phyloP scores from a whole-genome alignment of 352 stramenopile genomes.

The Pythium plurisporium region DNA sequence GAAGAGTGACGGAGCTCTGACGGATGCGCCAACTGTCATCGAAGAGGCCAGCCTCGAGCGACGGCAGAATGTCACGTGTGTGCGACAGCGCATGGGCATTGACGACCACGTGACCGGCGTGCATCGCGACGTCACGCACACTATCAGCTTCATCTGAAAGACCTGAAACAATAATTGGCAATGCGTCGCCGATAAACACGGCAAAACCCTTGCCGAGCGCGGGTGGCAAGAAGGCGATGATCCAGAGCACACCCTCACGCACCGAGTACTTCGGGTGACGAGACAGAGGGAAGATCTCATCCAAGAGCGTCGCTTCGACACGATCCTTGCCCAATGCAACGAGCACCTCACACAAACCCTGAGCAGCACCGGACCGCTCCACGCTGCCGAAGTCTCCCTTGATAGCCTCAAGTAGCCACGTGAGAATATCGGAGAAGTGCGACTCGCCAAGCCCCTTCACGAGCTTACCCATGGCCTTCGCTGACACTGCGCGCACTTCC shows the following conservation, averaged over 20 bases:
- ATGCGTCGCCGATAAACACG: constrained; percentile 90
- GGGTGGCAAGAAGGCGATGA: constrained; percentile 98
- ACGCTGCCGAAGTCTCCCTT: constrained; percentile 93
- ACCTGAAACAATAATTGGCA: constrained; percentile 96
- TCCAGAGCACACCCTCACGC: constrained; percentile 98
- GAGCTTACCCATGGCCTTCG: constrained; percentile 94
- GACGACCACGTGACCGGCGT: constrained; percentile 97
- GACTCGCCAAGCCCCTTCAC: constrained; percentile 95
- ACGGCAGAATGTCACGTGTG: constrained; percentile 96
- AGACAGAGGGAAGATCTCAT: constrained; percentile 95
- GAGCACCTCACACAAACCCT: constrained; percentile 97
- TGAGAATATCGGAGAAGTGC: constrained; percentile 94
- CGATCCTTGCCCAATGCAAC: constrained; percentile 79
- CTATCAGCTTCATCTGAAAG: constrained; percentile 98
- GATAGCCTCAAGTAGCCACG: constrained; percentile 96
- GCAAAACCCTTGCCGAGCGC: constrained; percentile 92
- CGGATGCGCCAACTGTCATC: constrained; percentile 99
- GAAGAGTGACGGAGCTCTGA: constrained; percentile 95
- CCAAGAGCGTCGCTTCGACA: constrained; percentile 69
- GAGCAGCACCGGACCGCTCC: constrained; percentile 96
- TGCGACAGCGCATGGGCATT: constrained; percentile 95
- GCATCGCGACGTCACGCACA: constrained; percentile 96
- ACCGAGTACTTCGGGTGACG: constrained; percentile 93
- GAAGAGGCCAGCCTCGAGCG: constrained; percentile 94
- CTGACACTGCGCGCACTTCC: constrained; percentile 92